Base-by-base conservation (phyloP, 2,329 filamentous ascomycete genomes). In the Fusarium albidum region DNA sequence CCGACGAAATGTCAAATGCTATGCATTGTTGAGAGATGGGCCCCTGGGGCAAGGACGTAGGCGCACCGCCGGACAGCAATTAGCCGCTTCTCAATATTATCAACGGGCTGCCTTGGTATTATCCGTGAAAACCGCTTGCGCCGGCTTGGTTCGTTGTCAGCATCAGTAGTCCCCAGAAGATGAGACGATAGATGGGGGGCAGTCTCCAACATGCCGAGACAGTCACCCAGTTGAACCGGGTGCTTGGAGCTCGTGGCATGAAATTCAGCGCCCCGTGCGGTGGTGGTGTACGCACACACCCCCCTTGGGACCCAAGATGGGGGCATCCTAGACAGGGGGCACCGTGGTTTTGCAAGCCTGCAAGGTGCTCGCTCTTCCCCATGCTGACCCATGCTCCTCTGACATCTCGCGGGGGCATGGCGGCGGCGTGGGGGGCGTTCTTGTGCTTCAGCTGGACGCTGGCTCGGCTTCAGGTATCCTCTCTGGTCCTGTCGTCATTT, bases 321-420 rank as follows among this genome's bases (percentile, higher is more conserved):
- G 49, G 29, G 42, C 10, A 31, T 4, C 10, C 47, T 31, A 35
- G 35, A n/a, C 58, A 34, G 42, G 58, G 54, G 37, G 9, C 46
- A 34, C 49, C 46, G 40, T 15, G 31, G 35, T 27, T 52, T 49
- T n/a, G n/a, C n/a, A n/a, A n/a, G 33, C 27, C 46, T 43, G 35
- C 54, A 49, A n/a, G n/a, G n/a, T n/a, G n/a, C n/a, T n/a, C n/a
- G 43, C 29, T 47, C 42, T 62, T 56, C 59, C 50, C 58, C 58
- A 56, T 61, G 39, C 32, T 33, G 32, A 49, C 50, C 58, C 55
- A 48, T 61, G 58, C 46, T 41, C 26, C 15, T 62, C 55, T 59
- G 42, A 44, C 58, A 61, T 62, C 45, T 56, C 50, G 55, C n/a
- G 40, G 55, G 58, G 46, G 55, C 57, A 37, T 43, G 42, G n/a